phyloP scores from a whole-genome alignment of 768 basidiomycete species.

The Tubosaeta sp. region DNA sequence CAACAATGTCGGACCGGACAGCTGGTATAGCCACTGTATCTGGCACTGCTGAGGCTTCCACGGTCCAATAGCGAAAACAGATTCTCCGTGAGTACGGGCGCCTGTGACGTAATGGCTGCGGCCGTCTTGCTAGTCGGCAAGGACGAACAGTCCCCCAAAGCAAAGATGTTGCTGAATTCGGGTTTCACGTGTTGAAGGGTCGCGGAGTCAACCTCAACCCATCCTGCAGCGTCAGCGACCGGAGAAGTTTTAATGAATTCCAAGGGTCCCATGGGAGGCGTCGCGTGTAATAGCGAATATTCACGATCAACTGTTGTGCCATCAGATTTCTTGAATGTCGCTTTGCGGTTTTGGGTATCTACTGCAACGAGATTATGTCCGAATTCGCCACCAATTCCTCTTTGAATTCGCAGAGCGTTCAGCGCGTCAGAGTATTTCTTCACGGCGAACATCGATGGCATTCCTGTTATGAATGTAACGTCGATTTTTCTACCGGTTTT shows the following conservation, averaged over 20 bases:
- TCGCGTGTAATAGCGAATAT: slow-evolving; percentile 81
- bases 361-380: slow-evolving; percentile 78
- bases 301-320: slow-evolving; percentile 64
- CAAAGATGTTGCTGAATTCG: slow-evolving; percentile 76
- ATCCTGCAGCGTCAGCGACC: slow-evolving; percentile 77
- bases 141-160: slow-evolving; percentile 88
- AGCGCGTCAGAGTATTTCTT: slow-evolving; percentile 94
- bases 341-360: slow-evolving; percentile 64
- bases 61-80: slow-evolving; percentile 70
- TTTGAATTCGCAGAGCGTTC: slow-evolving; percentile 67
- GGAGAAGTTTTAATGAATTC: slow-evolving; percentile 75
- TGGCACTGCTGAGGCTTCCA: slow-evolving; percentile 63
- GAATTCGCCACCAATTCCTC: slow-evolving; percentile 79
- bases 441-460: slow-evolving; percentile 95
- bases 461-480: slow-evolving; percentile 82
- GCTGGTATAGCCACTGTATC: slow-evolving; percentile 86
- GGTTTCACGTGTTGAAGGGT: slow-evolving; percentile 85
- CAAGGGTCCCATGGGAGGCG: slow-evolving; percentile 90
- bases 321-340: slow-evolving; percentile 81
- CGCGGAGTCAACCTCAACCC: slow-evolving; percentile 80
- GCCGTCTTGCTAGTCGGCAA: slow-evolving; percentile 96
- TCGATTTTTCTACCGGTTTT: slow-evolving; percentile 58
- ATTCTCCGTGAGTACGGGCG: slow-evolving; percentile 89
- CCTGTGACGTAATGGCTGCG: slow-evolving; percentile 88
- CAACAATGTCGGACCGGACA: slow-evolving; percentile 60